Evolutionary conservation across 768 basidiomycete genomes (phyloP).

Genomic region (Trametes elegans): DNA sequence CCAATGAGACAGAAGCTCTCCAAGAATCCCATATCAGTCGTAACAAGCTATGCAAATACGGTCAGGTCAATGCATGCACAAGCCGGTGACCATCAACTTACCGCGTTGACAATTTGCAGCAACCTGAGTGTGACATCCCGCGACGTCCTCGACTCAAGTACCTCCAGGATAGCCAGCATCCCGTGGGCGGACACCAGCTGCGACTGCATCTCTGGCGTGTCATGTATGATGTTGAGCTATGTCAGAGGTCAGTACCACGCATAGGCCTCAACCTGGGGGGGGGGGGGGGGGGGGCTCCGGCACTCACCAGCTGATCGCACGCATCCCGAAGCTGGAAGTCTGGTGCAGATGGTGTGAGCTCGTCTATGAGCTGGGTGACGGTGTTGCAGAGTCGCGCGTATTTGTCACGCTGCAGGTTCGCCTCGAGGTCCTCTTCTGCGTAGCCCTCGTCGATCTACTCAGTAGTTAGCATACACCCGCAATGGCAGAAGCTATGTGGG

Average conservation of each 20-base stretch:
- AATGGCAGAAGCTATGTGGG: neutral
- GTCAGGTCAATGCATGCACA: neutral
- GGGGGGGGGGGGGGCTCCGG: neutral
- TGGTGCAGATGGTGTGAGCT: conserved; percentile 76
- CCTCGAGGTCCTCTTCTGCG: conserved; percentile 86
- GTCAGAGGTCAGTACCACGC: neutral
- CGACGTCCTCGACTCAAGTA: conserved; percentile 83
- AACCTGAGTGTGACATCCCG: conserved; percentile 84
- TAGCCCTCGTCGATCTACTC: conserved; percentile 88
- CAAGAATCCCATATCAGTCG: conserved; percentile 74
- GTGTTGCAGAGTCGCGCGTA: conserved; percentile 79
- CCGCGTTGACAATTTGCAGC: conserved; percentile 87
- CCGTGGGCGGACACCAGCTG: conserved; percentile 93
- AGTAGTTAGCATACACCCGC: neutral
- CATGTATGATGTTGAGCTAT: conserved; percentile 73
- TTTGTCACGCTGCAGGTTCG: conserved; percentile 92
- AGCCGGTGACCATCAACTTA: conserved; percentile 32
- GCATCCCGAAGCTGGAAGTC: conserved; percentile 82
- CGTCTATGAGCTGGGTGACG: conserved; percentile 84
- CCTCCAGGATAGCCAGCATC: conserved; percentile 91
- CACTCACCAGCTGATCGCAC: conserved; percentile 81
- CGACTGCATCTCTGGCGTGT: conserved; percentile 79
- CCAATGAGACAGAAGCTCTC: conserved; percentile 96
- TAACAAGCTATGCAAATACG: conserved; percentile 38
- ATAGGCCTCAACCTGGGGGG: neutral